Evolutionary conservation across 371 early-diverging fungal genomes (phyloP).

Genomic region (Blastocladiella emersonii): DNA sequence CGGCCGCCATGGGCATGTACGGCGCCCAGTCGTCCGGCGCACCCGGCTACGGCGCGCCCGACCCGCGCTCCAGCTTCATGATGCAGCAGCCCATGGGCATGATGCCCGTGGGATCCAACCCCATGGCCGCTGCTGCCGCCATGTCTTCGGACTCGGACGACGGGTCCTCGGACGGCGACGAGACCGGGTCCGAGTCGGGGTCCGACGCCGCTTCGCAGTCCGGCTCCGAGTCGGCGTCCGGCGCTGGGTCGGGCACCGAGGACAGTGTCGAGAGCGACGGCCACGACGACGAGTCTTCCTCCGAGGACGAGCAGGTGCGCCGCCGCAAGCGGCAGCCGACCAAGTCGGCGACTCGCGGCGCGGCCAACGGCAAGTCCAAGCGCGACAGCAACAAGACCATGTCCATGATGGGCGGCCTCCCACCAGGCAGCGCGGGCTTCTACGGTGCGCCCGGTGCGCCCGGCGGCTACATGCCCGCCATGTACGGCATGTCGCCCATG

Average conservation of each 20-base stretch:
- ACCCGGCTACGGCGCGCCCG: neutral
- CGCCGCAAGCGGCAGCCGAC: too few species aligned
- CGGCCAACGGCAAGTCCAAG: neutral
- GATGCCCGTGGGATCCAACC: neutral
- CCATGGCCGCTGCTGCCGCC: too few species aligned
- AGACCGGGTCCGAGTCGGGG: neutral
- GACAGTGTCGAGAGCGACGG: too few species aligned
- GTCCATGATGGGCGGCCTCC: too few species aligned
- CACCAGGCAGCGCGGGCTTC: too few species aligned
- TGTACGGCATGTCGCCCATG: too few species aligned
- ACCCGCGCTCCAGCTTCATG: neutral
- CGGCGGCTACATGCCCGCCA: too few species aligned
- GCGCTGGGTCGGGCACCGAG: too few species aligned
- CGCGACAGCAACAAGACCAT: neutral
- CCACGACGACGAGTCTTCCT: neutral
- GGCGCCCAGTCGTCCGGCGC: too few species aligned
- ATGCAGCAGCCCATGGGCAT: neutral
- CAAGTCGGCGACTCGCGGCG: neutral
- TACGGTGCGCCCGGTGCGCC: too few species aligned
- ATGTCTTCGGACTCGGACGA: neutral
- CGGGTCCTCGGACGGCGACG: neutral
- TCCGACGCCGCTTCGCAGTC: neutral
- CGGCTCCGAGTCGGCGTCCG: neutral
- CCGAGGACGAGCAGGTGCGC: neutral
- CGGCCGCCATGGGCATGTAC: neutral